Evolutionary conservation across 2,329 filamentous ascomycete genomes (phyloP), one percentile per base, ranked within the genome.

Genomic region (Arachnomyces sp.): DNA sequence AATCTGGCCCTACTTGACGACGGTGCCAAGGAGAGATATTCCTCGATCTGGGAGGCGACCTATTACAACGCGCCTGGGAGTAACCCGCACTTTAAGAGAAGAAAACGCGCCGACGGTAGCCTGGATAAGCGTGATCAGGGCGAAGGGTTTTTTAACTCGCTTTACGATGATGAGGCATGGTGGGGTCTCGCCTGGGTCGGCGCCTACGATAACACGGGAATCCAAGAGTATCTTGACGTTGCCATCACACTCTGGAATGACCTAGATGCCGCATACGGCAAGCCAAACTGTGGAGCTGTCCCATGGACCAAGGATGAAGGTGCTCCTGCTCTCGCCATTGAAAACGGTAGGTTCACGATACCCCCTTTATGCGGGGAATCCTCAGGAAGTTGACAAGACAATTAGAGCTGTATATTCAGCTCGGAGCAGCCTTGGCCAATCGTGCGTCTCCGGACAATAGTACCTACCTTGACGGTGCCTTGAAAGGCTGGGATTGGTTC

Each of bases 351-450:
- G 20, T 25, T 25, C 20, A 5, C 20, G 20, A 25, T 9, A 25
- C 9, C 5, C 20, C 9, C 20, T 5, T 25, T 5, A 25, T 25
- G 20, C 9, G 20, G 20, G n/a, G 9, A 25, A 25, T 25, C 9
- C 20, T 25, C 20, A 25, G 20, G 20, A 25, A 9, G 20, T 9
- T 25, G 9, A 25, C 20, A 25, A 25, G 20, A 25, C 20, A 25
- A 25, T 9, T 25, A 25, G 76, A 74, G 46, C 66, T 79, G 2
- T 78, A 75, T 52, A 55, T 79, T 2, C 67, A 65, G 2, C 63
- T 72, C 0, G 73, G 73, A 2, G 72, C 74, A 7, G 69, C 73
- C 42, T 63, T 79, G 7, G 73, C 74, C 2, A 76, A 71, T 29
- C 70, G 75, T 2, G 64, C 61, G 0, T 7, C 63, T 1, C 51